Base-by-base conservation (phyloP, 345 rosid species). In the Eucalyptus erythrocorys region DNA sequence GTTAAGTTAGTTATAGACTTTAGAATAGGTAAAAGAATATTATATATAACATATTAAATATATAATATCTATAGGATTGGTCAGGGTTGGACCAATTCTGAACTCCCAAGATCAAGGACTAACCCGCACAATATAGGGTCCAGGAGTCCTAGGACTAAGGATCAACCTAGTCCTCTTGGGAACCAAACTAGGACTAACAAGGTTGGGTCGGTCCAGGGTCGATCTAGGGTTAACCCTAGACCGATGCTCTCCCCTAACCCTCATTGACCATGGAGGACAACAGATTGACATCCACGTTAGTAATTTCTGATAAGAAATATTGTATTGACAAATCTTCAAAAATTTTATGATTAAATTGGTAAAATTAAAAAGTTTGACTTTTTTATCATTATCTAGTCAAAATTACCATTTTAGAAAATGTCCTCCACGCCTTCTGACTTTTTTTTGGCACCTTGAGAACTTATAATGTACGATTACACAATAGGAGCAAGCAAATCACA, bases 151-250 rank as follows among this genome's bases (percentile, higher is more conserved):
- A 51, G 10, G 24, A 51, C 24, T 24, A 51, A 51, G 1, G 57
- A 51, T 51, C 1, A 7, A 51, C 57, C 5, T 51, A 51, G 4
- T 50, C 8, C 8, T 17, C 19, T 50, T 6, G 5, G 2, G 3
- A 51, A 51, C 57, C 57, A 51, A 51, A 51, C 26, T 51, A 7
- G 5, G 57, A 51, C 57, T 0, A 21, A 4, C 8, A 3, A 51
- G 57, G 2, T 51, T 51, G 57, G 26, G 21, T 51, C 0, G 4
- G 2, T 51, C 10, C 0, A 51, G 10, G 57, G 10, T 51, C 0
- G 26, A 51, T 51, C 57, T 51, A 51, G 10, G 26, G 26, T 51
- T 21, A 51, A 51, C 57, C 24, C 2, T 8, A 0, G 4, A 51
- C 26, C 2, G 26, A 51, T 51, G 57, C 26, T 51, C 57, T 51